phyloP scores from a whole-genome alignment of 2,329 filamentous ascomycete genomes.

The Aspergillus calidoustus region DNA sequence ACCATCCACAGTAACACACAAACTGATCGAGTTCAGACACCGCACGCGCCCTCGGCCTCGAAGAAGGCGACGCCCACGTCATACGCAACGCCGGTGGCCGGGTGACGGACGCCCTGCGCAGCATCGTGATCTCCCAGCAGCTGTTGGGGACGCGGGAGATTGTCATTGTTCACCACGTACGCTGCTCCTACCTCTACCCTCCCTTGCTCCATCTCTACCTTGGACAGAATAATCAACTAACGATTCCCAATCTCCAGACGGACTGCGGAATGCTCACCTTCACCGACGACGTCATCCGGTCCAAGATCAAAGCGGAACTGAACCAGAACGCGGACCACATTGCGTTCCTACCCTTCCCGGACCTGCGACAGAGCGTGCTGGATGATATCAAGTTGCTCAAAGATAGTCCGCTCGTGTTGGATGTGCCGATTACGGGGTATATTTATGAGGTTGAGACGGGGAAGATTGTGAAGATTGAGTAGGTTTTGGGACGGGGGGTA shows the following conservation, averaged over 20 bases:
- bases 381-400: slow-evolving; percentile 70
- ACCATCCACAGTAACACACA: not conserved
- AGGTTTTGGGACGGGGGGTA: not conserved
- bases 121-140: slow-evolving; percentile 78
- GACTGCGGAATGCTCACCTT: slow-evolving; percentile 74
- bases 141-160: slow-evolving; percentile 69
- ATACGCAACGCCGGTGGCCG: slow-evolving; percentile 75
- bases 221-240: not conserved
- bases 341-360: slow-evolving; percentile 69
- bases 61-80: slow-evolving; percentile 76
- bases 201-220: not conserved
- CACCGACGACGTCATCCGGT: slow-evolving; percentile 64
- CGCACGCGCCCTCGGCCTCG: slow-evolving; percentile 69
- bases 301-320: slow-evolving; percentile 62
- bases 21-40: slow-evolving; percentile 54
- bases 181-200: not conserved
- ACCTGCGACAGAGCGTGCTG: slow-evolving; percentile 66
- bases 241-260: slow-evolving; percentile 45
- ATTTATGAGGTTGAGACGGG: slow-evolving; percentile 79
- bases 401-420: slow-evolving; percentile 61
- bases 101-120: slow-evolving; percentile 71
- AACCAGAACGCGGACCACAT: slow-evolving; percentile 51
- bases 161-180: slow-evolving; percentile 48
- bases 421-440: slow-evolving; percentile 71
- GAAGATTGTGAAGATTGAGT: slow-evolving; percentile 49